Evolutionary conservation across 2,329 filamentous ascomycete species (phyloP), one percentile per base, ranked within the genome.

Genomic region (Sordariomycetes sp.): DNA sequence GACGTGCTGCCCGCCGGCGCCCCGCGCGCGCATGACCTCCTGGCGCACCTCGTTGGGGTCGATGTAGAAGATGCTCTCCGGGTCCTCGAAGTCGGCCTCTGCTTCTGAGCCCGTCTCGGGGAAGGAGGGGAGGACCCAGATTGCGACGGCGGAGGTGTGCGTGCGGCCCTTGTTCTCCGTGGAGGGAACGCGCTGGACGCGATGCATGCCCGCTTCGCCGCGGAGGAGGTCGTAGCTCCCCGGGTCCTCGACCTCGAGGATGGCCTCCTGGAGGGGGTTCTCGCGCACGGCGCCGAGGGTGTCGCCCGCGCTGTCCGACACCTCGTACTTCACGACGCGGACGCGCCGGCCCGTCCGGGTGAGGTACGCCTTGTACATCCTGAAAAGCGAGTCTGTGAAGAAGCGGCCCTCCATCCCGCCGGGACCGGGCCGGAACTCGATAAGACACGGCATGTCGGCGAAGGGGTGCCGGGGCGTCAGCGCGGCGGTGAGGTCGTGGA

Each of bases 1-100:
- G 67, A 99, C 94, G 71, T 99, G 94, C 74, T 99, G 94, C 1
- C 94, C 94, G 35, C 94, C 94, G 0, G 94, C 92, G 59, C 94
- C 94, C 52, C 89, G 78, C 0, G 94, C 90, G 17, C 91, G 81
- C 91, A 97, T 96, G 60, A 90, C 89, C 67, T 99, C 94, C 22
- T 82, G 76, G 55, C 79, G 79, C 25, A 99, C 90, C 59, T 99
- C 92, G 60, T 84, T 79, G 6, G 88, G 83, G 66, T 95, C 83
- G 59, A 99, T 79, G 72, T 91, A 96, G 72, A 95, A 96, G 67
- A 96, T 88, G 69, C 89, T 95, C 58, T 85, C 86, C 0, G 92
- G 92, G 64, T 97, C 86, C 60, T 92, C 85, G 62, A 87, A 79
- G 67, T 90, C 83, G 17, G 76, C 67, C 24, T 77, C 76, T 32